A percentile compares a stretch with the other conserved stretches of the same genome.
These are phyloP conservation scores for Gleditsia sinensis DNA, from an alignment of 306 rosid genomes.

Conservation along the genomic window DNA sequence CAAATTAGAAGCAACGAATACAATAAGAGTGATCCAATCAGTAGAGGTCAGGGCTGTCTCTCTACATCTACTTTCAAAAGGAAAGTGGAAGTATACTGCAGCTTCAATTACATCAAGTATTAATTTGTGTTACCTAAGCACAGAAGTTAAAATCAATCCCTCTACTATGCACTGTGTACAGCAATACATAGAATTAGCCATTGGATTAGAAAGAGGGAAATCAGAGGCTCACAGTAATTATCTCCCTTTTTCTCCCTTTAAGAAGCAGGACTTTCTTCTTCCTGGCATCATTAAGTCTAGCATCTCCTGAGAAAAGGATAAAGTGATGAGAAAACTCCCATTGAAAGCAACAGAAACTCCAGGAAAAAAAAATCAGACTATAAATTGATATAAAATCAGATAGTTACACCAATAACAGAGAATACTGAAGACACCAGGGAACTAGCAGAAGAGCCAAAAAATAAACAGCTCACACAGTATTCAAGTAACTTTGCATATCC, in stretches of 20 bases:
- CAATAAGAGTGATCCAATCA: not conserved
- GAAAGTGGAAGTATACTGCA: not conserved
- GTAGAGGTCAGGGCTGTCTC: not conserved
- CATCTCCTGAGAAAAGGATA: slow-evolving; percentile 42
- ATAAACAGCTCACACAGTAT: too few relatives aligned
- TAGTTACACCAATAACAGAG: not conserved
- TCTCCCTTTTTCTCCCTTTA: slow-evolving; percentile 62
- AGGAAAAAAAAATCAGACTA: not conserved
- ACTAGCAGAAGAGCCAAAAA: not conserved
- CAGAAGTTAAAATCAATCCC: slow-evolving; percentile 18
- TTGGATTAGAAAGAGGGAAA: slow-evolving; percentile 12
- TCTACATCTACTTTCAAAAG: slow-evolving; percentile 5
- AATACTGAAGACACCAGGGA: not conserved
- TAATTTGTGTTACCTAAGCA: slow-evolving; percentile 3
- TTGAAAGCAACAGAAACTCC: not conserved
- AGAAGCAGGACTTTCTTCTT: slow-evolving; percentile 61
- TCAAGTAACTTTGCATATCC: too few relatives aligned
- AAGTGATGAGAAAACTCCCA: slow-evolving; percentile 20
- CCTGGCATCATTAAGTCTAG: slow-evolving; percentile 50
- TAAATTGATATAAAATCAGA: not conserved
- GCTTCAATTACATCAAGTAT: slow-evolving; percentile 6
- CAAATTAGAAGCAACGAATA: slow-evolving; percentile 1
- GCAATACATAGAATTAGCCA: slow-evolving; percentile 13
- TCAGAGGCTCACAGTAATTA: slow-evolving; percentile 48
- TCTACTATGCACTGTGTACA: slow-evolving; percentile 9